phyloP scores from a whole-genome alignment of 495 filamentous ascomycete genomes.

The Trichoderma reesei region DNA sequence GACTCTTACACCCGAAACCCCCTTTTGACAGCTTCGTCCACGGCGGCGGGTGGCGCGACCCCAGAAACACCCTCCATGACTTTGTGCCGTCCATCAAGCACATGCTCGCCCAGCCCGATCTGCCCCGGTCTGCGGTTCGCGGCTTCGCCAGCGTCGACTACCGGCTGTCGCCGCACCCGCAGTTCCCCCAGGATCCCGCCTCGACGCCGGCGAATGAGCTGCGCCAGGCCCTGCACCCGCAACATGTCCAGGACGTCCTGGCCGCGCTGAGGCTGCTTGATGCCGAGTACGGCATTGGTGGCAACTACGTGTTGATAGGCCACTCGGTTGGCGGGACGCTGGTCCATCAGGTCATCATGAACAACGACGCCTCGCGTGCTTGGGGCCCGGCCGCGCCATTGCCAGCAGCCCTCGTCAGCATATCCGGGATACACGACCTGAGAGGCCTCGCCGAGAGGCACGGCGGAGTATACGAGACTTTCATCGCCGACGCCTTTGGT shows the following conservation, averaged over 20 bases:
- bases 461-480: constrained; percentile 45
- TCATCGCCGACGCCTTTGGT: constrained; percentile 57
- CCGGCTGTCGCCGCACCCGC: constrained; percentile 65
- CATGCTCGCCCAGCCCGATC: constrained; percentile 25
- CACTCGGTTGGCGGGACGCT: constrained; percentile 71
- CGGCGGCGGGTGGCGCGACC: constrained; percentile 85
- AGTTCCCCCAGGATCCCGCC: constrained; percentile 39
- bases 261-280: constrained; percentile 53
- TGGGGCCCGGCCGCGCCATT: constrained; percentile 16
- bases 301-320: constrained; percentile 56
- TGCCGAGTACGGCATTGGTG: constrained; percentile 37
- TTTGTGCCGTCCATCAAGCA: constrained; percentile 38
- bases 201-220: constrained; percentile 16
- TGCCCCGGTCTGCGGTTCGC: constrained; percentile 31
- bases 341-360: constrained; percentile 57
- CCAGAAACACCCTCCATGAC: constrained; percentile 42
- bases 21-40: constrained; percentile 44
- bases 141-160: constrained; percentile 70
- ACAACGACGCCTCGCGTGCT: neutral
- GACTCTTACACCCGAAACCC: too few species aligned
- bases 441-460: constrained; percentile 40
- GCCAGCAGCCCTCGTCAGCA: constrained; percentile 44
- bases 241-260: constrained; percentile 62
- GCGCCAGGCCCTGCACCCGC: constrained; percentile 51
- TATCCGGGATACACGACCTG: constrained; percentile 64